Evolutionary conservation across 306 rosid genomes (phyloP), one percentile per base, ranked within the genome.

Genomic region (Ormosia emarginata): DNA sequence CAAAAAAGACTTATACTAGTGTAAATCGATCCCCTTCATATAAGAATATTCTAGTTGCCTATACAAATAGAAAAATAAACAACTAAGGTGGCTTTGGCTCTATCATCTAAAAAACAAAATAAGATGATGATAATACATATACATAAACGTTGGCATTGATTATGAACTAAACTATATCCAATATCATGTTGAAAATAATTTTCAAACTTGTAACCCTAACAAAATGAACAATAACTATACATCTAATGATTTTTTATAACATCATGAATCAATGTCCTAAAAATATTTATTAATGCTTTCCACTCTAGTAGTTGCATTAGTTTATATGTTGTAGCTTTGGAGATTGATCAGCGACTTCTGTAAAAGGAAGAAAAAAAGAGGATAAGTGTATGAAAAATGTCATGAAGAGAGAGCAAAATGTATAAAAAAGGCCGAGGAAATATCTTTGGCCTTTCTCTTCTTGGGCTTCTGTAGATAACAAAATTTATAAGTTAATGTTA

Each of bases 41-140:
- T n/a, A 40, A 61, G 53, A 80, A 80, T 71, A 71, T 70, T 70
- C 71, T 59, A 59, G 71, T 70, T 79, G 47, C 50, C 64, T 52
- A 17, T 8, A 13, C 43, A 77, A 70, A 57, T 70, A 80, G 5
- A 36, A 47, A 71, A 62, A 5, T 67, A 47, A 62, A 62, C n/a
- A 29, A 14, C 36, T 29, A 50, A 14, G 8, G 47, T 41, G 41
- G 58, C 4, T 46, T 79, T 67, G 62, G 47, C 47, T 33, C 13
- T 7, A 3, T 53, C 13, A 15, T 72, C 64, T 40, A 40, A 2
- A 68, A 79, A 68, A 79, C 75, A 79, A 56, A 41, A 68, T 29
- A 43, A 40, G 82, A 47, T 13, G 62, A 7, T 1, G 66, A 52
- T 50, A 18, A 37, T 39, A 50, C 59, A 18, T 52, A 36, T 64